Conservation (phyloP, 1,284 basidiomycete species). For the Ustilago bromivora region DNA sequence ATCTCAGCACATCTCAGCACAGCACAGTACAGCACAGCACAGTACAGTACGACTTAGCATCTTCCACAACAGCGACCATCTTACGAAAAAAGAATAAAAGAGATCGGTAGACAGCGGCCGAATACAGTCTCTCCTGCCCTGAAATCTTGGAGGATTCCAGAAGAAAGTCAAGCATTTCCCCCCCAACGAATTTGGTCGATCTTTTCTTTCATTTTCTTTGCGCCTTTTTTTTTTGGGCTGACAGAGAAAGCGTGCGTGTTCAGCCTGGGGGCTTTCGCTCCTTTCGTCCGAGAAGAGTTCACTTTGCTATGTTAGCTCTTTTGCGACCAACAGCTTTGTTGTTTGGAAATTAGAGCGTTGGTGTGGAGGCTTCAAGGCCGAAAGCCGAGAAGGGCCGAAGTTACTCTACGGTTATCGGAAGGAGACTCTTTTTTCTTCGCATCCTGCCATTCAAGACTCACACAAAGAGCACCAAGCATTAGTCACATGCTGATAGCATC, state of each 20-base stretch:
- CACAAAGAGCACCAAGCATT: neutral
- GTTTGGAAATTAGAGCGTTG: constrained; percentile 10
- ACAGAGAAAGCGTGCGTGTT: neutral
- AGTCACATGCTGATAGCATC: neutral
- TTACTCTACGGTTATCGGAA: neutral
- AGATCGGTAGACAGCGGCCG: constrained; percentile 3
- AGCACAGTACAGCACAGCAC: neutral
- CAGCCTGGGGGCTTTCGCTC: too few relatives aligned
- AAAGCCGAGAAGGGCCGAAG: too few relatives aligned
- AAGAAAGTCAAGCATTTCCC: constrained; percentile 6
- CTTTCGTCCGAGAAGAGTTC: too few relatives aligned
- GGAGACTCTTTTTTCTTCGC: neutral
- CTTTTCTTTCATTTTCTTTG: neutral
- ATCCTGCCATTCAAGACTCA: neutral
- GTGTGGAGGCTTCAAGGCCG: constrained; percentile 16
- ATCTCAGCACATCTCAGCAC: neutral
- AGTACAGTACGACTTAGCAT: neutral
- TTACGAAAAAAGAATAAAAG: neutral
- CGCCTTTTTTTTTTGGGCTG: neutral
- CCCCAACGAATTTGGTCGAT: neutral
- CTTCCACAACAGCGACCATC: neutral
- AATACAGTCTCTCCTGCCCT: neutral
- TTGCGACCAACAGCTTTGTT: too few relatives aligned
- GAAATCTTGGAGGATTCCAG: constrained; percentile 9
- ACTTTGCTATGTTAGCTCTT: too few relatives aligned